These are phyloP conservation scores for Colletotrichum sidae DNA, from an alignment of 2,329 filamentous ascomycete genomes.

Conservation along the genomic window DNA sequence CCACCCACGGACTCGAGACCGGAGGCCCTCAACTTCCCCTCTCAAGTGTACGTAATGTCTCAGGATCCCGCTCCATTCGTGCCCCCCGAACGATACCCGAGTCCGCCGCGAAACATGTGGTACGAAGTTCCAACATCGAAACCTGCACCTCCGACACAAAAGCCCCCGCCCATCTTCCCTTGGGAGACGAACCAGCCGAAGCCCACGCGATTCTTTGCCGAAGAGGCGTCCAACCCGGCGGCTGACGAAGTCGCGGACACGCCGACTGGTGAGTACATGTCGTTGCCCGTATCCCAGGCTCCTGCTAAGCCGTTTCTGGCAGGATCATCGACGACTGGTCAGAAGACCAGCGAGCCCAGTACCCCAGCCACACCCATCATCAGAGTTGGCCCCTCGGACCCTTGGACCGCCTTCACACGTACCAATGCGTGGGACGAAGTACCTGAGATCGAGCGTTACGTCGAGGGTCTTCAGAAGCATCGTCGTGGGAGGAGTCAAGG, in stretches of 20 bases:
- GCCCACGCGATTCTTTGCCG: conserved; percentile 72
- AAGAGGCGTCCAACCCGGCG: conserved; percentile 10
- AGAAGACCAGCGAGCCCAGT: conserved; percentile 52
- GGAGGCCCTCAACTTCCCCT: conserved; percentile 87
- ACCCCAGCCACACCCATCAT: conserved; percentile 64
- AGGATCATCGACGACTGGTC: conserved; percentile 46
- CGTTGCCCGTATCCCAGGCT: conserved; percentile 37
- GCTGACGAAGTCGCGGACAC: conserved; percentile 44
- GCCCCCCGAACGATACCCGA: conserved; percentile 81
- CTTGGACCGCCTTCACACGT: conserved; percentile 80
- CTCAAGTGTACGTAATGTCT: conserved; percentile 85
- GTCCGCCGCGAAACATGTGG: conserved; percentile 88
- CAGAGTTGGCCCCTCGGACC: conserved; percentile 61
- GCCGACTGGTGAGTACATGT: conserved; percentile 42
- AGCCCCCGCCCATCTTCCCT: conserved; percentile 82
- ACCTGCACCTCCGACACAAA: conserved; percentile 65
- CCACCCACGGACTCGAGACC: conserved; percentile 77
- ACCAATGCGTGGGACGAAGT: conserved; percentile 95
- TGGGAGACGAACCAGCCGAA: conserved; percentile 82
- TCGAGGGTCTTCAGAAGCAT: conserved; percentile 79
- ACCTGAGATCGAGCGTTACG: conserved; percentile 88
- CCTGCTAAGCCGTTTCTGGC: conserved; percentile 49
- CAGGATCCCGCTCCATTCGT: conserved; percentile 80
- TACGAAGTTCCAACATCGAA: conserved; percentile 80
- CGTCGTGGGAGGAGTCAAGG: conserved; percentile 51